phyloP scores from a whole-genome alignment of 495 filamentous ascomycete species.

The Xeromyces bisporus region DNA sequence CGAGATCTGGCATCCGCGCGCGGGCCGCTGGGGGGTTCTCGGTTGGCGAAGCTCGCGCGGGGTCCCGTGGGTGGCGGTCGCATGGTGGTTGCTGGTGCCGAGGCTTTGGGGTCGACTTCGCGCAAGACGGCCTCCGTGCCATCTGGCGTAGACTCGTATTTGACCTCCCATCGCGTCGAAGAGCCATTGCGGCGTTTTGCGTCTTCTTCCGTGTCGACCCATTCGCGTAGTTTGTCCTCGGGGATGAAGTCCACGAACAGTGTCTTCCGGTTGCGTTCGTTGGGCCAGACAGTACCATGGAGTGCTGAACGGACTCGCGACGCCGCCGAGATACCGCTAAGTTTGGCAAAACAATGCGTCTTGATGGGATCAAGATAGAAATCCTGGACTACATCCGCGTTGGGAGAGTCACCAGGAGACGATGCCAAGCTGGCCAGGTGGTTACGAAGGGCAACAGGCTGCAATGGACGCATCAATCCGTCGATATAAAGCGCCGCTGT shows the following conservation, averaged over 20 bases:
- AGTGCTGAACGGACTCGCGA: conserved; percentile 61
- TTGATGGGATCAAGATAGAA: conserved; percentile 75
- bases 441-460: conserved; percentile 39
- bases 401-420: conserved; percentile 29
- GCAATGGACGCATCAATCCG: conserved; percentile 77
- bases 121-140: conserved; percentile 38
- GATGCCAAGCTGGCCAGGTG: conserved; percentile 55
- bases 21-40: conserved; percentile 8
- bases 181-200: conserved; percentile 29
- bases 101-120: conserved; percentile 23
- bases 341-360: conserved; percentile 70
- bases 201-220: conserved; percentile 53
- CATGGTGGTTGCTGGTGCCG: conserved; percentile 10
- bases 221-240: conserved; percentile 50
- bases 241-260: conserved; percentile 89
- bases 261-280: conserved; percentile 66
- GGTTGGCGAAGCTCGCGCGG: conserved; percentile 12
- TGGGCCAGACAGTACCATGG: conserved; percentile 69
- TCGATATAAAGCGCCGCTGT: conserved; percentile 82
- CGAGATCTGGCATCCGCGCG: conserved; percentile 7
- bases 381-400: conserved; percentile 37
- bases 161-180: conserved; percentile 49
- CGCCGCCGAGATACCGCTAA: conserved; percentile 50
- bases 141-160: conserved; percentile 44
- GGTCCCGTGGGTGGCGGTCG: conserved; percentile 21